Evolutionary conservation across 202 grass and related monocot genomes (phyloP).

Genomic region (Dendrocalamus latiflorus): DNA sequence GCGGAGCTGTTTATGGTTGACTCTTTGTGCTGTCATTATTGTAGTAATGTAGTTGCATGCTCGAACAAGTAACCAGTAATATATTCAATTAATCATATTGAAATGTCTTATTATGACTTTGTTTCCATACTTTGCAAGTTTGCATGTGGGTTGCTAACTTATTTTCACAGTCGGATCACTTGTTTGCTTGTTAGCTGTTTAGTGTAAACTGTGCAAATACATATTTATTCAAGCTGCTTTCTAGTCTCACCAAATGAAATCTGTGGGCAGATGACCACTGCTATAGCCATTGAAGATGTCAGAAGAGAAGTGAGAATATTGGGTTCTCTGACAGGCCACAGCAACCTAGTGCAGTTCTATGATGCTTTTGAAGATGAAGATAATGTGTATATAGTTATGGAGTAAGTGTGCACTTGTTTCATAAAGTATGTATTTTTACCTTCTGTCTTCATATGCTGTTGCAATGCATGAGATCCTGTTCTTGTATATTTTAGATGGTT

Average conservation of each 20-base stretch:
- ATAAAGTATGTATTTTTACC: not conserved
- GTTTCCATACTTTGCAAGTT: not conserved
- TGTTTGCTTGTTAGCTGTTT: not conserved
- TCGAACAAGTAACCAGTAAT: not conserved
- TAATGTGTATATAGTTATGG: slow-evolving; percentile 98
- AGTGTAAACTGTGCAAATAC: not conserved
- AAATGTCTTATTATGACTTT: not conserved
- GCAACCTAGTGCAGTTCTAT: slow-evolving; percentile 93
- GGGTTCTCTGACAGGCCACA: slow-evolving; percentile 88
- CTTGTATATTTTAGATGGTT: slow-evolving; percentile 1
- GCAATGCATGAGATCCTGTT: slow-evolving; percentile 3
- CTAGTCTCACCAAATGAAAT: slow-evolving; percentile 19
- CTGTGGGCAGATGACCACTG: slow-evolving; percentile 93
- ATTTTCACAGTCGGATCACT: not conserved
- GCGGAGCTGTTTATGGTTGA: slow-evolving; percentile 20
- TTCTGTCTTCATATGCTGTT: slow-evolving; percentile 8
- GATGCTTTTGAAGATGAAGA: slow-evolving; percentile 98
- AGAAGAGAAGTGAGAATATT: slow-evolving; percentile 98
- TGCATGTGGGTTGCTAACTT: too few species aligned
- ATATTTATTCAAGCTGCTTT: slow-evolving; percentile 1
- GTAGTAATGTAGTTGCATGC: slow-evolving; percentile 13
- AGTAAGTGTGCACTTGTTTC: slow-evolving; percentile 58
- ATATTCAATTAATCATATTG: not conserved
- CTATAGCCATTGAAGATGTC: slow-evolving; percentile 96
- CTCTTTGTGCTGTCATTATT: slow-evolving; percentile 11